These are phyloP conservation scores for Ophiostoma triangulosporum DNA, from an alignment of 2,329 filamentous ascomycete species.

Conservation along the genomic window DNA sequence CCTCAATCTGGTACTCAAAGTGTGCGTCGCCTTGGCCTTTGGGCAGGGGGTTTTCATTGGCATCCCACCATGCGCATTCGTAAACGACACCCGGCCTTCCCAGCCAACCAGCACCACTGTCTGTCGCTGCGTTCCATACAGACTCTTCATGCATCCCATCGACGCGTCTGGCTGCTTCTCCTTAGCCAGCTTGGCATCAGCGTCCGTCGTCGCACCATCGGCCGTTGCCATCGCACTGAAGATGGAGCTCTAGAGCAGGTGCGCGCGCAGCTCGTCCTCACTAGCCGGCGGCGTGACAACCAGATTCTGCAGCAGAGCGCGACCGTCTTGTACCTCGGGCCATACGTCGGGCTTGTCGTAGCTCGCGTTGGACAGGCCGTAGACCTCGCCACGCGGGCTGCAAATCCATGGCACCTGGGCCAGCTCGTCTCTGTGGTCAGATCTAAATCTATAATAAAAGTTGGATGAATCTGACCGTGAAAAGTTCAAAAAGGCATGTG, in stretches of 20 bases:
- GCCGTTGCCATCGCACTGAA: too few relatives aligned
- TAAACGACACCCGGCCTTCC: conserved; percentile 46
- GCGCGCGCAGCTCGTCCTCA: conserved; percentile 21
- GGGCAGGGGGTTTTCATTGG: conserved; percentile 38
- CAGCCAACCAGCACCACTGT: conserved; percentile 49
- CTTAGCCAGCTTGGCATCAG: conserved; percentile 22
- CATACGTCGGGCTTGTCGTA: too few relatives aligned
- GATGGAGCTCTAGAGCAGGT: conserved; percentile 16
- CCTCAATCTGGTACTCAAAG: conserved; percentile 43
- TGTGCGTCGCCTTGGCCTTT: conserved; percentile 41
- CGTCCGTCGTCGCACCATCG: conserved; percentile 11
- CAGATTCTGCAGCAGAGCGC: too few relatives aligned
- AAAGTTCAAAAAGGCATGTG: too few relatives aligned
- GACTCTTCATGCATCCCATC: conserved; percentile 37
- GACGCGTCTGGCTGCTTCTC: conserved; percentile 23
- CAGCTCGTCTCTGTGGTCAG: too few relatives aligned
- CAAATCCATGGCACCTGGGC: too few relatives aligned
- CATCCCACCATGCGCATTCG: conserved; percentile 48
- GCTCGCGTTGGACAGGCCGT: too few relatives aligned
- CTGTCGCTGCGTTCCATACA: conserved; percentile 53
- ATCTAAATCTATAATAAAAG: too few relatives aligned
- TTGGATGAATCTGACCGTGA: too few relatives aligned
- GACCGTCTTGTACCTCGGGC: too few relatives aligned
- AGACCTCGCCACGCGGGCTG: too few relatives aligned
- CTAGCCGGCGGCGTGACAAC: too few relatives aligned